Evolutionary conservation across 2,329 filamentous ascomycete genomes (phyloP).

Genomic region (Neocucurbitaria cava): DNA sequence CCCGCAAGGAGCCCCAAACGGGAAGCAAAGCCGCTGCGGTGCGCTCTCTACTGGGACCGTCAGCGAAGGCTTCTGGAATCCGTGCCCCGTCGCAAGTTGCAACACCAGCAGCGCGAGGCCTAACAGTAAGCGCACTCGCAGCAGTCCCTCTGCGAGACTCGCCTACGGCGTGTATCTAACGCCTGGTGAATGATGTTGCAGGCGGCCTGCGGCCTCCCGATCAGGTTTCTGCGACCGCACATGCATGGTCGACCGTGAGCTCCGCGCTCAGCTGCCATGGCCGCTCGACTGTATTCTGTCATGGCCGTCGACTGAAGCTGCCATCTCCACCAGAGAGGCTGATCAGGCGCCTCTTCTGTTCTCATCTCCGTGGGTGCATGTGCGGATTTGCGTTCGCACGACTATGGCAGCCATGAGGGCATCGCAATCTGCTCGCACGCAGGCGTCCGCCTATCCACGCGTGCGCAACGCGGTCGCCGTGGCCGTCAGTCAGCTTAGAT

Average conservation of each 20-base stretch:
- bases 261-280: slow-evolving; percentile 40
- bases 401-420: slow-evolving; percentile 33
- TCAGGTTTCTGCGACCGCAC: slow-evolving; percentile 22
- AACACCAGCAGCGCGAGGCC: slow-evolving; percentile 33
- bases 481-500: slow-evolving; percentile 46
- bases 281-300: slow-evolving; percentile 15
- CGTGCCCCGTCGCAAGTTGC: slow-evolving; percentile 35
- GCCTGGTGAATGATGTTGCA: slow-evolving; percentile 11
- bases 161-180: slow-evolving; percentile 25
- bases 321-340: slow-evolving; percentile 36
- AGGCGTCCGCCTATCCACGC: slow-evolving; percentile 43
- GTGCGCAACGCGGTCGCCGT: slow-evolving; percentile 39
- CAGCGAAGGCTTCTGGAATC: slow-evolving; percentile 45
- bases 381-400: slow-evolving; percentile 22
- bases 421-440: slow-evolving; percentile 42
- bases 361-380: slow-evolving; percentile 45
- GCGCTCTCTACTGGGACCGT: slow-evolving; percentile 36
- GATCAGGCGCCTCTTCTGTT: slow-evolving; percentile 35
- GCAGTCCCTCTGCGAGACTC: slow-evolving; percentile 13
- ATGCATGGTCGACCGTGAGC: slow-evolving; percentile 36
- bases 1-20: slow-evolving; percentile 33
- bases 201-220: slow-evolving; percentile 23
- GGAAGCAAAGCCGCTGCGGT: slow-evolving; percentile 43
- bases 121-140: slow-evolving; percentile 30
- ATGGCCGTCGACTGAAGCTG: slow-evolving; percentile 29